Base-by-base conservation (phyloP, 2,329 filamentous ascomycete genomes). In the Aspergillus cejpii region DNA sequence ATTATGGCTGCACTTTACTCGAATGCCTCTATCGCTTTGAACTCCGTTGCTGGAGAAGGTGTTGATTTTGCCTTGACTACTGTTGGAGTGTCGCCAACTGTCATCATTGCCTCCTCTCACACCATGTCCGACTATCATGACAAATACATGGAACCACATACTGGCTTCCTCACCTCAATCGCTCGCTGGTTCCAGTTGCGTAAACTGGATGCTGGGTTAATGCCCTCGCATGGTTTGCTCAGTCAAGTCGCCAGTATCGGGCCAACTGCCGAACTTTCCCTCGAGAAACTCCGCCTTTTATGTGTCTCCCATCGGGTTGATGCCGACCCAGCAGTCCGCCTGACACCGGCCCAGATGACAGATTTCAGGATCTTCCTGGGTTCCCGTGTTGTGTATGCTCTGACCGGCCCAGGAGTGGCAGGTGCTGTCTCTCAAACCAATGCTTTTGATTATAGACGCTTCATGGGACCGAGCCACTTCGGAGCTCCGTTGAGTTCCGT, bases 351-450 rank as follows among this genome's bases (percentile, higher is more conserved):
- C 17, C 79, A 83, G 40, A 74, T 97, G 31, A 87, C 85, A 0
- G 87, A 96, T 59, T 69, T 97, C 45, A 81, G 90, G 37, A 77
- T 94, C 41, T 87, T 89, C 65, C 87, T 85, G 1, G 80, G 84
- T 21, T 84, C 88, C 1, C 80, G 88, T 41, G 75, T 96, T 45
- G 75, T 94, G 40, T 95, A 97, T 65, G 90, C 89, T 2, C 74
- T 98, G 43, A 85, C 88, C 14, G 82, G 85, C 1, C 74, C 87
- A 19, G 79, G 80, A 49, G 86, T 97, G n/a, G 91, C 90, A 2
- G 92, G 92, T 28, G 84, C 90, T 1, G 79, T 94, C n/a, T 74
- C 84, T 1, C 91, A 97, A 69, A 94, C 87, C 6, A 83, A 87
- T 49, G 76, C 90, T 29, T 94, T 87, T 61, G 91, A 97, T 63